phyloP scores from a whole-genome alignment of 2,329 filamentous ascomycete species.

The Fusarium poae region DNA sequence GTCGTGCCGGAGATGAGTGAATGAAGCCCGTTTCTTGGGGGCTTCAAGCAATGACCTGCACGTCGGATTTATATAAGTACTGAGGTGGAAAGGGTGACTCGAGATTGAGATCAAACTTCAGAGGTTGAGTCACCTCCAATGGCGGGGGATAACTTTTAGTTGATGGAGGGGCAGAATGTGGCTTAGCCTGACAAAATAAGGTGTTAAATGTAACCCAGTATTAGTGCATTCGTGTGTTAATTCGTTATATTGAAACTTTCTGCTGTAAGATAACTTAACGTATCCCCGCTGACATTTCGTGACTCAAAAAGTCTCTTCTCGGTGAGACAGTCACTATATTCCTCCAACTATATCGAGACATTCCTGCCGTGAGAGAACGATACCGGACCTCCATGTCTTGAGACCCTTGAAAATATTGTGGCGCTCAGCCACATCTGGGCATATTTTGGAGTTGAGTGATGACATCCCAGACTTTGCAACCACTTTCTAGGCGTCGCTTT shows the following conservation, averaged over 20 bases:
- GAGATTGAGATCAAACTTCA: slow-evolving; percentile 16
- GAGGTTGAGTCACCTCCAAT: slow-evolving; percentile 47
- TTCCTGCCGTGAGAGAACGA: slow-evolving; percentile 1
- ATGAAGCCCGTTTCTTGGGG: slow-evolving; percentile 55
- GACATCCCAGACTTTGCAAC: slow-evolving; percentile 26
- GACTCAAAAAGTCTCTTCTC: neutral
- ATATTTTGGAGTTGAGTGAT: slow-evolving; percentile 14
- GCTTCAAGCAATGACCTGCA: slow-evolving; percentile 51
- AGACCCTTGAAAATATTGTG: neutral
- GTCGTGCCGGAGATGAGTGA: slow-evolving; percentile 55
- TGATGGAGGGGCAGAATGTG: slow-evolving; percentile 44
- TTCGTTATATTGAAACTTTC: neutral
- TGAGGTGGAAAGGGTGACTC: slow-evolving; percentile 38
- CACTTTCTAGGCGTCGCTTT: neutral
- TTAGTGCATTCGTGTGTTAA: neutral
- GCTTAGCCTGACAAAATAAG: slow-evolving; percentile 15
- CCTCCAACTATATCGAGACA: neutral
- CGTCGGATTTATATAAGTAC: slow-evolving; percentile 40
- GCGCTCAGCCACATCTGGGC: slow-evolving; percentile 3
- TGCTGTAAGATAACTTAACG: neutral
- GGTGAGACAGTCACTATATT: neutral
- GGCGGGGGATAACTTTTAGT: slow-evolving; percentile 38
- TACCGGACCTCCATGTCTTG: slow-evolving; percentile 6
- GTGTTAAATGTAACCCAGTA: neutral
- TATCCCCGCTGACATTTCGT: neutral